Percentiles rank a stretch among this genome's conserved stretches.
phyloP scores from a whole-genome alignment of 1,139 yeast species.

The Entelexis paramagnoliae region DNA sequence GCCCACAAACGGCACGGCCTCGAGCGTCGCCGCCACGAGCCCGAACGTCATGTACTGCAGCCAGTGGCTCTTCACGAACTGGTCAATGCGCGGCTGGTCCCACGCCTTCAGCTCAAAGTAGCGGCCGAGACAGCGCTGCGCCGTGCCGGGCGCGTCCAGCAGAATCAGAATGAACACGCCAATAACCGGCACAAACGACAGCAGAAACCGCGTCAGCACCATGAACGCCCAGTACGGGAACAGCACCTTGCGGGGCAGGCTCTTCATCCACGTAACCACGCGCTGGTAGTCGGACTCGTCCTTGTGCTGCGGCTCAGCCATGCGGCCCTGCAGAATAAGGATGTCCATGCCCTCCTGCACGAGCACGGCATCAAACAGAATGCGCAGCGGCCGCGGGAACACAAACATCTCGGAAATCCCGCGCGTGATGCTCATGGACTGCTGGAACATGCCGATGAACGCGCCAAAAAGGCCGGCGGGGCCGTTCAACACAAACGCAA shows the following conservation, averaged over 20 bases:
- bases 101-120: constrained; percentile 54
- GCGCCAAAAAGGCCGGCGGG: constrained; percentile 47
- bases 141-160: constrained; percentile 51
- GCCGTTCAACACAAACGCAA: constrained; percentile 44
- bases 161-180: constrained; percentile 51
- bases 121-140: constrained; percentile 45
- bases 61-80: constrained; percentile 28
- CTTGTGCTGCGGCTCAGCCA: constrained; percentile 34
- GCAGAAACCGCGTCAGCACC: constrained; percentile 30
- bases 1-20: constrained; percentile 51
- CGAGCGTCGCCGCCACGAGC: constrained; percentile 46
- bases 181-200: constrained; percentile 48
- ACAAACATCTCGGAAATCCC: constrained; percentile 41
- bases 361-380: constrained; percentile 49
- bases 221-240: constrained; percentile 34
- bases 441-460: constrained; percentile 45
- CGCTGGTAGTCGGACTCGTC: constrained; percentile 22
- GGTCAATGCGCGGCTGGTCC: constrained; percentile 34
- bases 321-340: constrained; percentile 38
- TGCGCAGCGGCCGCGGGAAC: constrained; percentile 48
- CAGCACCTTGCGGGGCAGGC: constrained; percentile 29
- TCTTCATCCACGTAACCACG: constrained; percentile 25
- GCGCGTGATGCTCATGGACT: constrained; percentile 43
- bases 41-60: constrained; percentile 44
- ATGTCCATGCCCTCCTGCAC: constrained; percentile 42